Percentiles rank a stretch among this genome's conserved stretches.
These are phyloP conservation scores for Oxytropis ochrocephala DNA, from an alignment of 306 rosid species.

Conservation along the genomic window DNA sequence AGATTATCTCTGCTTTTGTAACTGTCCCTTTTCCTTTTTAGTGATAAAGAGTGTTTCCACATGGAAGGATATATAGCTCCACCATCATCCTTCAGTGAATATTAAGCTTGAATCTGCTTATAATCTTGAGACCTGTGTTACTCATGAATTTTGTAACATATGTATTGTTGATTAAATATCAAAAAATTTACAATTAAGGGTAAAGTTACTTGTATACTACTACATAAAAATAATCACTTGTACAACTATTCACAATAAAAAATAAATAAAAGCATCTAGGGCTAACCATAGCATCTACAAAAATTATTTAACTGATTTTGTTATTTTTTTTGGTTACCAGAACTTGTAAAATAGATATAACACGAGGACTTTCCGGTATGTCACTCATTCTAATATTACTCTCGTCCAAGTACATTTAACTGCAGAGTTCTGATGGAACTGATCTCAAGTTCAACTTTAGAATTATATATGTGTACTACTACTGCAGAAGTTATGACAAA, in stretches of 20 bases:
- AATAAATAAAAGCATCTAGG: background rate
- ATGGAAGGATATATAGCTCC: conserved; percentile 26
- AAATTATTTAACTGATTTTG: no score
- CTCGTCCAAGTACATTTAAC: no score
- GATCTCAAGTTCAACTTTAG: no score
- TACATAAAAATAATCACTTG: background rate
- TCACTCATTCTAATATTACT: no score
- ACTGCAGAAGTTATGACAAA: no score
- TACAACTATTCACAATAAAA: background rate
- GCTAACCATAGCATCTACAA: background rate
- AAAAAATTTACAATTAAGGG: background rate
- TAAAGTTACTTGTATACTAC: no score
- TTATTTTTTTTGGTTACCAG: no score
- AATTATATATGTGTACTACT: no score
- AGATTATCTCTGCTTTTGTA: conserved; percentile 49
- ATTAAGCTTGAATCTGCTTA: background rate
- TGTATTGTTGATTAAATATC: background rate
- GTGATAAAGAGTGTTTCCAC: conserved; percentile 42
- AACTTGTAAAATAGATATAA: no score
- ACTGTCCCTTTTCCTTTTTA: conserved; percentile 35
- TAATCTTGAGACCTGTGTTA: conserved; percentile 7
- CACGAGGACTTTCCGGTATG: no score
- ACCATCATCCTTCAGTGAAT: background rate
- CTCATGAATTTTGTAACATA: background rate
- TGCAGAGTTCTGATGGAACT: no score